These are phyloP conservation scores for Fusarium tupiense DNA, from an alignment of 2,329 filamentous ascomycete species.

Conservation along the genomic window DNA sequence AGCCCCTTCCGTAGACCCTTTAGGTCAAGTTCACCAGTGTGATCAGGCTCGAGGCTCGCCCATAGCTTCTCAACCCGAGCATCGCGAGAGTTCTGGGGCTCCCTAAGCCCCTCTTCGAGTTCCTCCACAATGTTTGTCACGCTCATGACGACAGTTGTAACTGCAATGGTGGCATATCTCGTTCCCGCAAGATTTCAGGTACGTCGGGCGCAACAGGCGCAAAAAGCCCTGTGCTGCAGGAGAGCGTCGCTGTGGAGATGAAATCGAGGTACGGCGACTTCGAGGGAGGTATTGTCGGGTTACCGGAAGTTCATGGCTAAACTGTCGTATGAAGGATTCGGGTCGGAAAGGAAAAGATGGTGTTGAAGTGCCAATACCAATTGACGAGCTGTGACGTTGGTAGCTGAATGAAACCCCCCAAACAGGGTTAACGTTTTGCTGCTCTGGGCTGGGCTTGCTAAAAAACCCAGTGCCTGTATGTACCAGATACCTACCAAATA, in stretches of 20 bases:
- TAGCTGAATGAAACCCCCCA: conserved; percentile 31
- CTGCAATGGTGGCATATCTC: conserved; percentile 48
- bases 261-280: conserved; percentile 9
- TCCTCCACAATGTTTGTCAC: conserved; percentile 61
- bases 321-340: conserved; percentile 2
- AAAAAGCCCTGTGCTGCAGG: conserved; percentile 18
- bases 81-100: conserved; percentile 82
- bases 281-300: conserved; percentile 9
- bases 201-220: conserved; percentile 22
- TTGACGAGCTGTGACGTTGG: conserved; percentile 38
- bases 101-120: conserved; percentile 73
- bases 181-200: conserved; percentile 33
- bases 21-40: conserved; percentile 83
- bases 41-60: conserved; percentile 80
- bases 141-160: conserved; percentile 46
- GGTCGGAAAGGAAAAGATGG: conserved; percentile 22
- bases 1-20: conserved; percentile 86
- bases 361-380: conserved; percentile 34
- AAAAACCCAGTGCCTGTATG: conserved; percentile 17
- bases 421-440: conserved; percentile 28
- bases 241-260: conserved; percentile 4
- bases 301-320: conserved; percentile 40
- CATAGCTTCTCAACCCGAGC: conserved; percentile 85
- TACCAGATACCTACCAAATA: background rate
- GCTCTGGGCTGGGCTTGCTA: conserved; percentile 1